Percentiles rank a stretch among this genome's conserved stretches.
phyloP scores from a whole-genome alignment of 1,284 basidiomycete genomes.

The Sutorius eximius region DNA sequence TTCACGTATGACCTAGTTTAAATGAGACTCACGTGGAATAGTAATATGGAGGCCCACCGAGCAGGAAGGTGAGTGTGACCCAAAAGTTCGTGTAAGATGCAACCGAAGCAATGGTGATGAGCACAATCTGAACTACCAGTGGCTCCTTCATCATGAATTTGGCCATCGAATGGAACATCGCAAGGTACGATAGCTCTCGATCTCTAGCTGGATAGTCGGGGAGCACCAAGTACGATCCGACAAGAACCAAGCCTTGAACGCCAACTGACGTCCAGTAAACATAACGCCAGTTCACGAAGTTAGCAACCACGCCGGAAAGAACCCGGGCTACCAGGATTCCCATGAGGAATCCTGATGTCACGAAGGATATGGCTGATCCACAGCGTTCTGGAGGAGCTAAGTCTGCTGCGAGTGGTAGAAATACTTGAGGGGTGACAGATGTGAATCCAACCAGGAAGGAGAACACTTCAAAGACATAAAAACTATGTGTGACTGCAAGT shows the following conservation, averaged over 20 bases:
- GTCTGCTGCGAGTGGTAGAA: slow-evolving; percentile 62
- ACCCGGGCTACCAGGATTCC: slow-evolving; percentile 69
- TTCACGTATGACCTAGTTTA: background rate
- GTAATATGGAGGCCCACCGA: slow-evolving; percentile 59
- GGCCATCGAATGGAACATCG: slow-evolving; percentile 62
- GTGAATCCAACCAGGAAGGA: slow-evolving; percentile 57
- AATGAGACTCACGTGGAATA: slow-evolving; percentile 52
- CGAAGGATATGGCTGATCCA: slow-evolving; percentile 62
- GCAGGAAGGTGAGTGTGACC: slow-evolving; percentile 70
- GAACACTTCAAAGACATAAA: slow-evolving; percentile 52
- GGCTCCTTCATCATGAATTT: slow-evolving; percentile 66
- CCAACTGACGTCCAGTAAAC: slow-evolving; percentile 65
- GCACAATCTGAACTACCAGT: slow-evolving; percentile 57
- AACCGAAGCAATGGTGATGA: slow-evolving; percentile 53
- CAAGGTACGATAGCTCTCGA: slow-evolving; percentile 52
- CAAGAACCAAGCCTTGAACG: slow-evolving; percentile 48
- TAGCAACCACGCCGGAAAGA: slow-evolving; percentile 60
- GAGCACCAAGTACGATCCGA: slow-evolving; percentile 53
- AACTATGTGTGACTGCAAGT: slow-evolving; percentile 49
- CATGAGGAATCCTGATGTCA: slow-evolving; percentile 61
- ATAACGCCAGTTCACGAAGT: slow-evolving; percentile 58
- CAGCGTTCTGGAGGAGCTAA: slow-evolving; percentile 61
- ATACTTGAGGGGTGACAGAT: slow-evolving; percentile 53
- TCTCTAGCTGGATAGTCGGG: slow-evolving; percentile 71
- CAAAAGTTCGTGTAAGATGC: slow-evolving; percentile 64